Evolutionary conservation across 306 rosid species (phyloP), one percentile per base, ranked within the genome.

Genomic region (Begonia masoniana): DNA sequence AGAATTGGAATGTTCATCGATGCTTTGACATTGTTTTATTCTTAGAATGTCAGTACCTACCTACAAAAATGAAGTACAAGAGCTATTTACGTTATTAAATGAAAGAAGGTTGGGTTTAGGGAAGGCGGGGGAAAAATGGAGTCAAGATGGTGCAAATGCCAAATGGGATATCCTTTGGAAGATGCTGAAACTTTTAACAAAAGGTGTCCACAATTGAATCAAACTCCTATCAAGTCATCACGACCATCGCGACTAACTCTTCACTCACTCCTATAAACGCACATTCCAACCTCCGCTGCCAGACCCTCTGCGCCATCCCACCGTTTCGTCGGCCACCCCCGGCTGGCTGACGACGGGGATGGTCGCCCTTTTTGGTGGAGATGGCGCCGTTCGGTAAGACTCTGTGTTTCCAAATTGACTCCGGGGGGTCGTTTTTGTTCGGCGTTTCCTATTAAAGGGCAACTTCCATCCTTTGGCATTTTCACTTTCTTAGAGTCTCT

Each of bases 391-490:
- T 47, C 7, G 39, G 39, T 7, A 7, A 31, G 39, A 31, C 39
- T 31, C 39, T 31, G 24, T 17, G 19, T 17, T 17, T 17, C 19
- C 19, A 17, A 21, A 21, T 21, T 21, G 24, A 8, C 35, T 52
- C 17, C 41, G 56, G 35, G 39, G 39, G 39, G 39, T 31, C 39
- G 2, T 31, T 1, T 31, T 31, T 31, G 8, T 31, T 31, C 1
- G 68, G 68, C 31, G 60, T 65, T 64, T 74, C 77, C 81, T 80
- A 65, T 72, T 50, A 58, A 60, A 81, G 99, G 99, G 95, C 99
- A 92, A 86, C 93, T 79, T 76, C 86, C 45, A 79, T 75, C 84
- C 99, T 86, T 85, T 83, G 96, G 99, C 99, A 86, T 79, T 81
- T 43, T 49, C 15, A 64, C 59, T 67, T n/a, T n/a, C n/a, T n/a